Evolutionary conservation across 495 filamentous ascomycete genomes (phyloP), one percentile per base, ranked within the genome.

Genomic region (Neurospora sp.): DNA sequence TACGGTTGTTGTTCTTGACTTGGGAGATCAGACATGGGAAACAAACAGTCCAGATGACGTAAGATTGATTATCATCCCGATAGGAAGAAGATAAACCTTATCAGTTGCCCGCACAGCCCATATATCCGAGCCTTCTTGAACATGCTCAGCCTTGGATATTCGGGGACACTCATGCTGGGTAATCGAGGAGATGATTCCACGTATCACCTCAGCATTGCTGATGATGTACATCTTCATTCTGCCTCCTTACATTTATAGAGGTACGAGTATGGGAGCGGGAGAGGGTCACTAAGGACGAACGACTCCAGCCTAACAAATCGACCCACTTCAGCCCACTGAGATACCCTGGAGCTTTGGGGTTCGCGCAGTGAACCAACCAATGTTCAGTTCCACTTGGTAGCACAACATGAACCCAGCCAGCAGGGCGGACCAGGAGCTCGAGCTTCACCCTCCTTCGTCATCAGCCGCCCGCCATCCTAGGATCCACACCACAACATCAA

Each of bases 401-500:
- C 22, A 31, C 22, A 61, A 20, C 53, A 61, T 61, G 12, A 40
- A 16, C 27, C 69, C 18, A 45, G 18, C 42, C 42, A 45, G 42
- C 42, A 44, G 42, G 7, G 18, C 41, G 16, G 41, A 44, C 42
- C 42, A n/a, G 71, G 31, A n/a, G n/a, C 35, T 27, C 12, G 71
- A 69, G 65, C 20, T 70, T 38, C 40, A 70, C 41, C 71, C 20
- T 38, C 10, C 48, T 65, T 69, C 69, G 74, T 53, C 70, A 74
- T 48, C 69, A 73, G 59, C 70, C 76, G 22, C 18, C 45, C 44
- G 40, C 41, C 69, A 27, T 70, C n/a, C 53, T 6, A 39, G 39
- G 70, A 44, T 71, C 70, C 70, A 44, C 31, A 53, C 71, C 70
- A 72, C 40, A 38, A 74, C 74, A 37, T 68, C 9, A 53, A 74